phyloP scores from a whole-genome alignment of 495 filamentous ascomycete genomes.

The Xylaria cubensis region DNA sequence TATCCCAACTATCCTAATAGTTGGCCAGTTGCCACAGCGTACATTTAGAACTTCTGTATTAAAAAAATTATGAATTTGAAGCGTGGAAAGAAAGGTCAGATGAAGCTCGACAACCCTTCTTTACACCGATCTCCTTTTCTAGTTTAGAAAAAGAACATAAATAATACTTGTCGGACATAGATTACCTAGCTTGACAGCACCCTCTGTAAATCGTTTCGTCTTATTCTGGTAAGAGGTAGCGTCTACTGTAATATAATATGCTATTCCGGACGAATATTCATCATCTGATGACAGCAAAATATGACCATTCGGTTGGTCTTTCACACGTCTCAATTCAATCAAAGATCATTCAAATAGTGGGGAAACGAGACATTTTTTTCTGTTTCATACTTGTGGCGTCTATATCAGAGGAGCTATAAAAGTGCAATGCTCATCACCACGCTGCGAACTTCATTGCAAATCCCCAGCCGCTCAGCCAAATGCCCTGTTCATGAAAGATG shows the following conservation, averaged over 20 bases:
- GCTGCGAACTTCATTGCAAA: conserved; percentile 35
- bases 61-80: too few species aligned
- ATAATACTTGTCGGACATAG: too few species aligned
- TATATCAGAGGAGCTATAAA: conserved; percentile 35
- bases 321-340: neutral
- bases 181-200: too few species aligned
- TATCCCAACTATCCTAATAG: too few species aligned
- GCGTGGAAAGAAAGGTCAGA: too few species aligned
- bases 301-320: neutral
- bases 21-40: too few species aligned
- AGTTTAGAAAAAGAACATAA: too few species aligned
- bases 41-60: too few species aligned
- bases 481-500: conserved; percentile 40
- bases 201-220: neutral
- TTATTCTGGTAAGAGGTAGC: neutral
- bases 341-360: neutral
- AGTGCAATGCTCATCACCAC: conserved; percentile 17
- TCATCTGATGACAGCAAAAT: neutral
- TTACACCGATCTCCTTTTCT: too few species aligned
- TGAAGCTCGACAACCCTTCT: too few species aligned
- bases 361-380: neutral
- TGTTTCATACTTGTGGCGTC: conserved; percentile 33
- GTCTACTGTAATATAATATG: neutral
- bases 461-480: conserved; percentile 27
- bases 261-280: neutral